Evolutionary conservation across 345 rosid genomes (phyloP), one percentile per base, ranked within the genome.

Genomic region (Tarenaya hassleriana): DNA sequence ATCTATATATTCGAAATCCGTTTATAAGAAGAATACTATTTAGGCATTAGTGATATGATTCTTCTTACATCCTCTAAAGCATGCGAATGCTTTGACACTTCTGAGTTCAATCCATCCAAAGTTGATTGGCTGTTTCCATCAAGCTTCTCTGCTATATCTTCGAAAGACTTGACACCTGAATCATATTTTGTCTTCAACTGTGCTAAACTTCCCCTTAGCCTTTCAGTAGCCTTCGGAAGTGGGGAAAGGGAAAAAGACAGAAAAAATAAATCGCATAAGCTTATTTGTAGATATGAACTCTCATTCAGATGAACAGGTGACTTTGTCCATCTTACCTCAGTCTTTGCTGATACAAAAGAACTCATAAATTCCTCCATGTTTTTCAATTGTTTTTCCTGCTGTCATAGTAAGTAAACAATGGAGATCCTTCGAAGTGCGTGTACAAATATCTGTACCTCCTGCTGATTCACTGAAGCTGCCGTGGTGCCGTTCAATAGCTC

Each of bases 341-440:
- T 69, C 76, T 91, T 91, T 41, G 82, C 81, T 43, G 92, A 77
- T 27, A 91, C 98, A 47, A 87, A 87, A 29, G 90, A 80, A 56
- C 77, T 72, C 96, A 91, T 84, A 53, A 87, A 92, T 66, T 77
- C 88, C 62, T 87, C 95, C 95, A 91, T 84, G 56, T 62, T 82
- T 58, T 76, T 84, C 67, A 88, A 75, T 54, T 88, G 96, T 71
- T 73, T 75, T 71, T 83, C 98, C 63, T 88, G n/a, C n/a, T n/a
- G n/a, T 18, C 15, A 13, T 31, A 11, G 20, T 8, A 50, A 44
- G 52, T 18, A 33, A 60, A 37, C 46, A 7, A 17, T 16, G 19
- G 45, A 64, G 12, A 37, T 2, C 5, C 57, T 37, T 50, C 40
- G 43, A 34, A 43, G 45, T 66, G 16, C 60, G 15, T 32, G 16